Base-by-base conservation (phyloP, 163 green algal species). In the Chlorella variabilis region DNA sequence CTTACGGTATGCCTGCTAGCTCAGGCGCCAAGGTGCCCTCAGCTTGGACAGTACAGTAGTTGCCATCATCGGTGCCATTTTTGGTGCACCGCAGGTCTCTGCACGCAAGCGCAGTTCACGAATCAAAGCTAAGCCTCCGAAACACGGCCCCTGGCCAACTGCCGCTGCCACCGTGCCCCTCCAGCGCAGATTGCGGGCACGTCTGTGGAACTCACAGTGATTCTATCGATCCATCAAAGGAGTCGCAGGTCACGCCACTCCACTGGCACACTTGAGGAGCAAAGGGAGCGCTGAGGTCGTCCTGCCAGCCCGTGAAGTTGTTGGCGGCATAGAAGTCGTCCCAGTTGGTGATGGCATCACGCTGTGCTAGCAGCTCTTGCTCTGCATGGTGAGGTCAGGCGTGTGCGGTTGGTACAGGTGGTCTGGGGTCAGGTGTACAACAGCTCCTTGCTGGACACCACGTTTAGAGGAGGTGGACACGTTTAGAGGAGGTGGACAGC, bases 291-390 rank as follows among this genome's bases (percentile, higher is more conserved):
- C 17, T 38, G 20, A 67, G 29, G 59, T 67, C 59, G 5, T 67
- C 59, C 29, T 67, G 20, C 59, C 59, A 67, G 6, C 59, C 59
- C 11, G 59, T 67, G 59, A 67, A 39, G 59, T 67, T 67, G 59
- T 67, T 67, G 9, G n/a, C 29, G 18, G 27, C 11, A 18, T 17
- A 36, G 17, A 67, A 67, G 20, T 20, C n/a, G 20, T 67, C n/a
- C 59, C 59, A 67, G 59, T 67, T 67, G 5, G n/a, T 38, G 8
- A 67, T 67, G 9, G 59, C 59, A 20, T 67, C 59, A 38, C 59
- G 59, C n/a, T 67, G 59, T 36, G 59, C 59, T 20, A 67, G 29
- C 27, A 67, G 29, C 18, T 67, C 20, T 21, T 11, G 4, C 18
- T 67, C 59, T 67, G 59, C 59, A 67, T 13, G 7, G 13, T n/a